These are phyloP conservation scores for Skeletonema menzelii DNA, from an alignment of 108 stramenopile species.

Conservation along the genomic window DNA sequence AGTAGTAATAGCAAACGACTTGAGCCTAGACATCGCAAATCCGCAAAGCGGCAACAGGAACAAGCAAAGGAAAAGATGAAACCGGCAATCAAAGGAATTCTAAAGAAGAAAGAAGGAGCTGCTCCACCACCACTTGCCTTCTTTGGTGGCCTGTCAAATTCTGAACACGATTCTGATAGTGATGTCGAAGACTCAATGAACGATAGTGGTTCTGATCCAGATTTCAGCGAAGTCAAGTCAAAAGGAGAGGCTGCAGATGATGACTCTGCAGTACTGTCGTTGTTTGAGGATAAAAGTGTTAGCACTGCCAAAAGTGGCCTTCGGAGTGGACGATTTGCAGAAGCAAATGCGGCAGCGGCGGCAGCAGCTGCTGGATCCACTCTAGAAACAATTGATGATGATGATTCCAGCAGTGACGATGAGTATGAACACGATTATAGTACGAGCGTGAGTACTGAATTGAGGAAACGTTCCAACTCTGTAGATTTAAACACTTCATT, in stretches of 20 bases:
- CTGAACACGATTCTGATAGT: not conserved
- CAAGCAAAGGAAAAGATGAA: slow-evolving; percentile 5
- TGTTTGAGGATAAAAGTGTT: slow-evolving; percentile 3
- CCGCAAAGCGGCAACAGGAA: not conserved
- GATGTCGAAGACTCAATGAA: not conserved
- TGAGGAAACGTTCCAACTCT: not conserved
- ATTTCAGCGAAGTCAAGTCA: slow-evolving; percentile 24
- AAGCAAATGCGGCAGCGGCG: not conserved
- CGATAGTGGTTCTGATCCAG: slow-evolving; percentile 33
- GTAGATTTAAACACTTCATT: not conserved
- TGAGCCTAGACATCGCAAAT: slow-evolving; percentile 3
- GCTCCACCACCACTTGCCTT: slow-evolving; percentile 18
- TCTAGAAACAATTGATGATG: not conserved
- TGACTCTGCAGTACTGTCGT: not conserved
- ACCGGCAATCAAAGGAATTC: slow-evolving; percentile 13
- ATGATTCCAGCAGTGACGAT: not conserved
- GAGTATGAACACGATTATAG: not conserved
- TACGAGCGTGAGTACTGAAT: not conserved
- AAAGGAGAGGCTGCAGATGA: not conserved
- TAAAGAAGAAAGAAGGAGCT: slow-evolving; percentile 18
- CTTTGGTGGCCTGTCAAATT: slow-evolving; percentile 9
- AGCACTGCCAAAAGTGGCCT: slow-evolving; percentile 21
- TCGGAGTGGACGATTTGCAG: slow-evolving; percentile 28
- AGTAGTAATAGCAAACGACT: not conserved
- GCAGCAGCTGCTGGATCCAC: not conserved